A percentile compares a stretch with the other conserved stretches of the same genome.
Evolutionary conservation across 768 basidiomycete species (phyloP).

Genomic region (Amylocystis lapponica): DNA sequence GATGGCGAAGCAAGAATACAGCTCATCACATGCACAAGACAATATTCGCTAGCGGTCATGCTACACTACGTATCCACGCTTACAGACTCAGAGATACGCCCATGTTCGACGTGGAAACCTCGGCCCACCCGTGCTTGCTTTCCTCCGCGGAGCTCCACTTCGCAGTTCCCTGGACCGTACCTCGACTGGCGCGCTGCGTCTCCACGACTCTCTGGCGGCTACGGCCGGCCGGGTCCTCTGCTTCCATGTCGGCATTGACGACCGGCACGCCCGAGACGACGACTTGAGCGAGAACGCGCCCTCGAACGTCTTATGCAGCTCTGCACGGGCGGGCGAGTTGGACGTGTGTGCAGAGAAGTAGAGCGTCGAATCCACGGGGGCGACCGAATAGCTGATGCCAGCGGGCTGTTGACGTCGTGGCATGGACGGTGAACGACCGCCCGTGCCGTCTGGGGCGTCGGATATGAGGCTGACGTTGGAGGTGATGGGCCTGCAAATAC

Average conservation of each 20-base stretch:
- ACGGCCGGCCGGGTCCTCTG: slow-evolving; percentile 16
- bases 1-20: too few relatives aligned
- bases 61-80: too few relatives aligned
- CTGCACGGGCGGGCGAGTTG: slow-evolving; percentile 30
- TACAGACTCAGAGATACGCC: not conserved
- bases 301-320: slow-evolving; percentile 32
- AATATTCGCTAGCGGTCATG: too few relatives aligned
- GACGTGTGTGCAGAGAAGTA: slow-evolving; percentile 23
- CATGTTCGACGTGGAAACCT: slow-evolving; percentile 9
- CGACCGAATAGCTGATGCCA: slow-evolving; percentile 25
- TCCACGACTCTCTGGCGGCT: slow-evolving; percentile 7
- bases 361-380: slow-evolving; percentile 31
- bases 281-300: slow-evolving; percentile 30
- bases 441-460: slow-evolving; percentile 4
- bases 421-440: slow-evolving; percentile 29
- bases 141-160: slow-evolving; percentile 7
- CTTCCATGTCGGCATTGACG: slow-evolving; percentile 1
- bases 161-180: slow-evolving; percentile 5
- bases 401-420: slow-evolving; percentile 29
- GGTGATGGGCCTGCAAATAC: slow-evolving; percentile 11
- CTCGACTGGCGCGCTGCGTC: not conserved
- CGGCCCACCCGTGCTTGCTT: slow-evolving; percentile 2
- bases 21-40: too few relatives aligned
- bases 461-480: slow-evolving; percentile 14
- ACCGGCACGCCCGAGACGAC: slow-evolving; percentile 4